Evolutionary conservation across 2,329 filamentous ascomycete species (phyloP), one percentile per base, ranked within the genome.

Genomic region (Sarocladium oryzae): DNA sequence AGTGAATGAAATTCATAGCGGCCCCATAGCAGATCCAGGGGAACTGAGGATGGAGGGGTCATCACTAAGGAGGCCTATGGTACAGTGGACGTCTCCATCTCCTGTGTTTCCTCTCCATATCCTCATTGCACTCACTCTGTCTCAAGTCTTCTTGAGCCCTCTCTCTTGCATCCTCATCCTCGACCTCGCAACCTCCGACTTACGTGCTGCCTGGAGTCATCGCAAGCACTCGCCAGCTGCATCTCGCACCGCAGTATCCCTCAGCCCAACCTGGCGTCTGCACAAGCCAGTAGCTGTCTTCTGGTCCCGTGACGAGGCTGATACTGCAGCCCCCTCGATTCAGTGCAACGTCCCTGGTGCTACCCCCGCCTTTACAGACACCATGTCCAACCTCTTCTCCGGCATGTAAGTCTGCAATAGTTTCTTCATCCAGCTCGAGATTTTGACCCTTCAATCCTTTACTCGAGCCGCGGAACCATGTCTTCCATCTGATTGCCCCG

Each of bases 371-470:
- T 54, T 49, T 53, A 32, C 52, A 51, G 53, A 58, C 59, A 69
- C 60, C 63, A 81, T 81, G 77, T 81, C 78, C 60, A 80, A 79
- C 69, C 69, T 81, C 60, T 81, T 81, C 64, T 81, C 77, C 61
- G 77, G 78, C 67, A 81, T 81, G 78, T 81, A 71, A 77, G 78
- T 78, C 55, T 52, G 54, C 50, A 51, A 46, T 57, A 54, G 53
- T 53, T 50, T 52, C 20, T 20, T n/a, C n/a, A n/a, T 13, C 20
- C 4, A 48, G 7, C n/a, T 28, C 21, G 8, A 8, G 10, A 7
- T 43, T 28, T 26, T 40, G 11, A 10, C 18, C 21, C n/a, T 26
- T 43, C 7, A 20, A 28, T 20, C 21, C n/a, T 15, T 6, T 20
- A 16, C 21, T 43, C n/a, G 24, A 10, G 9, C n/a, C 10, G 6